Conservation (phyloP, 768 basidiomycete genomes). For the Phaeolepiota aurea region DNA sequence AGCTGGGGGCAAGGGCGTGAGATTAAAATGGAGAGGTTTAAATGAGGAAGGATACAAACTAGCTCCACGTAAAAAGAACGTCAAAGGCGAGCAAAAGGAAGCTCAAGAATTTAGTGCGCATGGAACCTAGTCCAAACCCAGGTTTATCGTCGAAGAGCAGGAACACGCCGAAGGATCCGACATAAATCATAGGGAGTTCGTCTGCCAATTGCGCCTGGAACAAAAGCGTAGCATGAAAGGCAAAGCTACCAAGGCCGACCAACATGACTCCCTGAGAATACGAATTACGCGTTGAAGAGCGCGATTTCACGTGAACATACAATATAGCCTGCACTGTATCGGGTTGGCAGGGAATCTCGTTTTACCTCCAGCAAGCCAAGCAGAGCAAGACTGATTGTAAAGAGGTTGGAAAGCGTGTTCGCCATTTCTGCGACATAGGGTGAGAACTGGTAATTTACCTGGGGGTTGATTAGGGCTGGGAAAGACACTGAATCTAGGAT, state of each 20-base stretch:
- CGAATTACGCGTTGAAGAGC: constrained; percentile 1
- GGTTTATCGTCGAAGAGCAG: constrained; percentile 50
- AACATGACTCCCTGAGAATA: constrained; percentile 50
- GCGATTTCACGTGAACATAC: constrained; percentile 17
- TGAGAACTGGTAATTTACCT: constrained; percentile 76
- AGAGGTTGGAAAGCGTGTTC: constrained; percentile 67
- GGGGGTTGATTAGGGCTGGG: constrained; percentile 3
- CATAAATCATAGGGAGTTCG: constrained; percentile 74
- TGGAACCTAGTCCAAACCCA: constrained; percentile 33
- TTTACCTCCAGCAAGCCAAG: constrained; percentile 32
- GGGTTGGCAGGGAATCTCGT: constrained; percentile 26
- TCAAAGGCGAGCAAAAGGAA: constrained; percentile 37
- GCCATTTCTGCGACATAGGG: constrained; percentile 72
- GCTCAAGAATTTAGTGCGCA: constrained; percentile 31
- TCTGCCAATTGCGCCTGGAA: constrained; percentile 77
- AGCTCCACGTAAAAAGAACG: constrained; percentile 59
- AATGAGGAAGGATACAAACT: constrained; percentile 41
- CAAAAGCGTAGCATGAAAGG: constrained; percentile 71
- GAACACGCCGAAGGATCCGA: constrained; percentile 52
- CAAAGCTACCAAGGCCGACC: constrained; percentile 70
- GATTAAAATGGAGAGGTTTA: constrained; percentile 3
- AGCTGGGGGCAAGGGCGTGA: constrained; percentile 26
- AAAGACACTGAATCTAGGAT: not conserved
- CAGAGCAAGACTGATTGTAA: constrained; percentile 45
- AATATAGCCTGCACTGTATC: constrained; percentile 33